These are phyloP conservation scores for Abortiporus biennis DNA, from an alignment of 1,284 basidiomycete genomes.

Conservation along the genomic window DNA sequence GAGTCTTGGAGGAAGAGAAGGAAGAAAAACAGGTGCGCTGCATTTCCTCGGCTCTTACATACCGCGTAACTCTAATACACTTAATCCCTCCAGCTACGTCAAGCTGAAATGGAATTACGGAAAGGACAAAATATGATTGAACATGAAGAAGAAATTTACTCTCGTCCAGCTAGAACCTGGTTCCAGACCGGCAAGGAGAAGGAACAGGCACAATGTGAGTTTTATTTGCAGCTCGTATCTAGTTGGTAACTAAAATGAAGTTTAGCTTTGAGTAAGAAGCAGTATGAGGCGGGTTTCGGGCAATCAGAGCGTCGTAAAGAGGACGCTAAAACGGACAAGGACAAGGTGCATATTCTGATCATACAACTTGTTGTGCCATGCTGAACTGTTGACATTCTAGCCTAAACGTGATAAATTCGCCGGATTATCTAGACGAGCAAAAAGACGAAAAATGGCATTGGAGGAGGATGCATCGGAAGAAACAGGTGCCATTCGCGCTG, in stretches of 20 bases:
- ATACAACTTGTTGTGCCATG: constrained; percentile 10
- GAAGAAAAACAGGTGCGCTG: constrained; percentile 83
- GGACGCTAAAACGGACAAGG: constrained; percentile 19
- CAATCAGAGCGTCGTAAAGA: constrained; percentile 17
- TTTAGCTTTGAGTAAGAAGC: constrained; percentile 59
- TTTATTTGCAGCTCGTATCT: neutral
- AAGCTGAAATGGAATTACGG: constrained; percentile 93
- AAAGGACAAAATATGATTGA: constrained; percentile 97
- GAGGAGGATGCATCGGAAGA: constrained; percentile 71
- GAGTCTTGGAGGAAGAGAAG: constrained; percentile 87
- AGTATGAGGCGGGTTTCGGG: constrained; percentile 55
- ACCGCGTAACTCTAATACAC: constrained; percentile 5
- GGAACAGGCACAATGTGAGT: constrained; percentile 68
- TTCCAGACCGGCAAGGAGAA: constrained; percentile 93
- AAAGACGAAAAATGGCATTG: constrained; percentile 80
- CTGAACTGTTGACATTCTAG: constrained; percentile 29
- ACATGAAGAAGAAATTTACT: constrained; percentile 92
- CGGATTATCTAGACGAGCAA: constrained; percentile 78
- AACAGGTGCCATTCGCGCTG: constrained; percentile 52
- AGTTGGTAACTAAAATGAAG: constrained; percentile 5
- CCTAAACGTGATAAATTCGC: constrained; percentile 79
- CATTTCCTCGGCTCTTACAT: constrained; percentile 7
- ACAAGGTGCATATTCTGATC: constrained; percentile 20
- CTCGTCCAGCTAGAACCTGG: constrained; percentile 94
- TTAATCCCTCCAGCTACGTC: constrained; percentile 56